phyloP scores from a whole-genome alignment of 331 rosid genomes.

The Stylosanthes scabra region DNA sequence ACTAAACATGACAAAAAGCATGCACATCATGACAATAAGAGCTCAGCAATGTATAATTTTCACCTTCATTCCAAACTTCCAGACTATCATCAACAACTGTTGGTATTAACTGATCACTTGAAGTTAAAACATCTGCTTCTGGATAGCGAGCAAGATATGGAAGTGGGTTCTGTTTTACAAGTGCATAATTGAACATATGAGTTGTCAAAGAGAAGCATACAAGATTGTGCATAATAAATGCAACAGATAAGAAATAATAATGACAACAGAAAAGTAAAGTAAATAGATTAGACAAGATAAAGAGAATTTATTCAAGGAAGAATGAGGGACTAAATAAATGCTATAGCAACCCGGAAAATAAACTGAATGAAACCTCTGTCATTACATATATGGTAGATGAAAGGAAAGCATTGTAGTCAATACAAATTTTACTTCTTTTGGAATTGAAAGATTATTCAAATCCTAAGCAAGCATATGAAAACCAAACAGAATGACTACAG shows the following conservation, averaged over 20 bases:
- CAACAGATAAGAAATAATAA: constrained; percentile 11
- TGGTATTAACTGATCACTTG: constrained; percentile 90
- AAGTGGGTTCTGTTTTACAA: constrained; percentile 85
- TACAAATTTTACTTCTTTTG: constrained; percentile 14
- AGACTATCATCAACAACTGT: constrained; percentile 90
- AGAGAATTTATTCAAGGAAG: constrained; percentile 5
- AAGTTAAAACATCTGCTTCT: constrained; percentile 90
- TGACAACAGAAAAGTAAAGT: not conserved
- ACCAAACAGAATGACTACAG: constrained; percentile 16
- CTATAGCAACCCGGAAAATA: constrained; percentile 18
- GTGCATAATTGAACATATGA: constrained; percentile 27
- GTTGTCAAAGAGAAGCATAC: constrained; percentile 7
- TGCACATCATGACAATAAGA: constrained; percentile 1
- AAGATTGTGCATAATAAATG: not conserved
- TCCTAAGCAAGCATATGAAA: constrained; percentile 1
- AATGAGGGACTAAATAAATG: constrained; percentile 1
- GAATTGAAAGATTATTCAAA: constrained; percentile 10
- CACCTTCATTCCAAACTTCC: constrained; percentile 86
- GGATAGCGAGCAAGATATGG: constrained; percentile 95
- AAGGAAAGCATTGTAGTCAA: constrained; percentile 17
- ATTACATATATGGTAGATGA: constrained; percentile 16
- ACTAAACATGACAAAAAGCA: constrained; percentile 1
- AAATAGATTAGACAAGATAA: constrained; percentile 2
- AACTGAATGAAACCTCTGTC: constrained; percentile 8
- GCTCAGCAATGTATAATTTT: constrained; percentile 35